These are phyloP conservation scores for Didymella glomerata DNA, from an alignment of 2,329 filamentous ascomycete species.

Conservation along the genomic window DNA sequence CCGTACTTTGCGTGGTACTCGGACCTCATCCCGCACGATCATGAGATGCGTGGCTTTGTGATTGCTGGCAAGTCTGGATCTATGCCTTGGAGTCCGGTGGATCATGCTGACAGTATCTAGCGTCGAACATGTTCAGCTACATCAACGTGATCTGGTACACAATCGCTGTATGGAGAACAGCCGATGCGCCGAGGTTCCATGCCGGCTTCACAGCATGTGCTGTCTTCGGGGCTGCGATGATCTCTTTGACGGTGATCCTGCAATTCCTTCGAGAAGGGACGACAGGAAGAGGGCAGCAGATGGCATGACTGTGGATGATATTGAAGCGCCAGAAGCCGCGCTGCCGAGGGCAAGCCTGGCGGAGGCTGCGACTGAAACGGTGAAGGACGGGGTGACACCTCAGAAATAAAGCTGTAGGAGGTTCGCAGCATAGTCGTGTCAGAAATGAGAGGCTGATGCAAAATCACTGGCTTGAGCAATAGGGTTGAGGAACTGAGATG, in stretches of 20 bases:
- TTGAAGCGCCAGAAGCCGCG: slow-evolving; percentile 15
- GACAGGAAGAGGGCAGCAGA: slow-evolving; percentile 24
- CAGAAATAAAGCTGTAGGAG: background rate
- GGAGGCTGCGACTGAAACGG: slow-evolving; percentile 9
- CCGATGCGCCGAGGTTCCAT: slow-evolving; percentile 32
- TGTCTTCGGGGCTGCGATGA: slow-evolving; percentile 32
- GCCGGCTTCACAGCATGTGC: slow-evolving; percentile 35
- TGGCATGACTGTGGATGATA: slow-evolving; percentile 11
- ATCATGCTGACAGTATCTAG: background rate
- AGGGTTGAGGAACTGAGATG: no score
- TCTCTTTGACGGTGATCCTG: slow-evolving; percentile 26
- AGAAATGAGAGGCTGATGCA: no score
- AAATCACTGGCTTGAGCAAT: no score
- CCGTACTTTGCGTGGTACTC: slow-evolving; percentile 41
- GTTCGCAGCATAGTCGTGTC: no score
- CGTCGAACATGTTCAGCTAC: slow-evolving; percentile 37
- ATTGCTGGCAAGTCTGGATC: slow-evolving; percentile 23
- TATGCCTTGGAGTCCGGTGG: background rate
- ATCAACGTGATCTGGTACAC: slow-evolving; percentile 34
- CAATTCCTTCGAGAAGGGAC: slow-evolving; percentile 27
- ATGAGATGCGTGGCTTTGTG: slow-evolving; percentile 38
- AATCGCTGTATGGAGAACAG: slow-evolving; percentile 34
- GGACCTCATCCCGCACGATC: slow-evolving; percentile 38
- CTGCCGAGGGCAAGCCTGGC: slow-evolving; percentile 10
- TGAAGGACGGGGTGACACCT: slow-evolving; percentile 7